Conservation (phyloP, 2,329 filamentous ascomycete species). For the Diaporthe sp. region DNA sequence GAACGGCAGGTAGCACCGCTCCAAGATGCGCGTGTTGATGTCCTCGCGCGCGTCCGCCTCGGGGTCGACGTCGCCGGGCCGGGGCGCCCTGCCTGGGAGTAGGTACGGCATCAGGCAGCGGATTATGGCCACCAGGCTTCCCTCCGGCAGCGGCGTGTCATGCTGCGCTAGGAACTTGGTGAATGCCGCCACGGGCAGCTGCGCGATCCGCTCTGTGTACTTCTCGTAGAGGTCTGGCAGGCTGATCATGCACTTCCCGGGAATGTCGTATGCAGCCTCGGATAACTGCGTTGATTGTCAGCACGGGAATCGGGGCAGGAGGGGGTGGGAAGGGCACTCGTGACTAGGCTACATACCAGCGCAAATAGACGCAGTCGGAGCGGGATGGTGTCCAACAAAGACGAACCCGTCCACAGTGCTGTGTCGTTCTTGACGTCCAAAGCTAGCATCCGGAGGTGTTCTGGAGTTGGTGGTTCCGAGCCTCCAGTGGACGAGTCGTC, state of each 20-base stretch:
- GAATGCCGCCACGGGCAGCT: conserved; percentile 69
- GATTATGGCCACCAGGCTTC: conserved; percentile 56
- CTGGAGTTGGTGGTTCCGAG: conserved; percentile 58
- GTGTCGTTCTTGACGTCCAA: conserved; percentile 45
- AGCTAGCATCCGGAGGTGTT: conserved; percentile 46
- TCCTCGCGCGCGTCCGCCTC: conserved; percentile 49
- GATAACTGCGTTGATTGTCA: conserved; percentile 50
- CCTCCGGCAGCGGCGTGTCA: conserved; percentile 48
- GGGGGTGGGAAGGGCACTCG: neutral
- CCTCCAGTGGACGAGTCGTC: conserved; percentile 57
- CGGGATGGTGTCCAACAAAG: conserved; percentile 64
- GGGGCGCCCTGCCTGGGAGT: conserved; percentile 54
- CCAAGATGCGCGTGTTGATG: conserved; percentile 58
- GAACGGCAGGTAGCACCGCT: conserved; percentile 72
- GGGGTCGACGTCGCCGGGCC: conserved; percentile 53
- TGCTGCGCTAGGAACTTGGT: conserved; percentile 60
- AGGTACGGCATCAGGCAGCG: conserved; percentile 56
- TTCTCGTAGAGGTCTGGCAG: conserved; percentile 68
- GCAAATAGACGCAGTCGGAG: conserved; percentile 73
- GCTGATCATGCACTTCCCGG: conserved; percentile 47
- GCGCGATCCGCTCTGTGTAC: conserved; percentile 65
- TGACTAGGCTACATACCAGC: conserved; percentile 53
- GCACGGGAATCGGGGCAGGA: neutral
- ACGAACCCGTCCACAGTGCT: conserved; percentile 42
- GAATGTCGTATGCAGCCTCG: conserved; percentile 58